phyloP scores from a whole-genome alignment of 768 basidiomycete genomes.

The Boletellus emodensis region DNA sequence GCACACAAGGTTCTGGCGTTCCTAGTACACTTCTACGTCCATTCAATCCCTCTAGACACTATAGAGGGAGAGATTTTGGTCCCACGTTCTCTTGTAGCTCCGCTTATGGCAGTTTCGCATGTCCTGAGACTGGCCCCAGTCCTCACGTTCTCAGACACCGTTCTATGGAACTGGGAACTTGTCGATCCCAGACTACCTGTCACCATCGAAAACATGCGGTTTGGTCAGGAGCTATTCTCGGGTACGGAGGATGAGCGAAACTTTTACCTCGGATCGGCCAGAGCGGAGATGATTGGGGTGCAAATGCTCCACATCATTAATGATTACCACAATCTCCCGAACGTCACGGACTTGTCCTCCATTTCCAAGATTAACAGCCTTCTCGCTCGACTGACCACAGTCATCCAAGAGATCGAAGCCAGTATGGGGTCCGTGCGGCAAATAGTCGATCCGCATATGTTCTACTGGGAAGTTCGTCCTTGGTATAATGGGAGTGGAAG shows the following conservation, averaged over 20 bases:
- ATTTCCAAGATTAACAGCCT: conserved; percentile 69
- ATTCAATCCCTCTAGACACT: conserved; percentile 57
- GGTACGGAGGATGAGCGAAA: conserved; percentile 76
- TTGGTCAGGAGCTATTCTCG: conserved; percentile 70
- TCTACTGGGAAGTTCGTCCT: conserved; percentile 87
- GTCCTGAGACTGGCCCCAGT: conserved; percentile 86
- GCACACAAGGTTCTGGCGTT: conserved; percentile 89
- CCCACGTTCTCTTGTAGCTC: conserved; percentile 73
- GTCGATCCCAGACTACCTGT: conserved; percentile 54
- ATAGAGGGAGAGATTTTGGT: conserved; percentile 47
- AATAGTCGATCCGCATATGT: conserved; percentile 76
- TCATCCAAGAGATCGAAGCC: conserved; percentile 72
- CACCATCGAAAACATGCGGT: conserved; percentile 69
- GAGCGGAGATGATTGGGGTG: conserved; percentile 81
- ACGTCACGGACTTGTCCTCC: conserved; percentile 56
- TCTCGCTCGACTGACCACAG: conserved; percentile 58
- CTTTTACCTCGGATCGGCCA: conserved; percentile 84
- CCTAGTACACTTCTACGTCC: conserved; percentile 86
- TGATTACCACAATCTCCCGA: conserved; percentile 75
- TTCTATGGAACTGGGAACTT: conserved; percentile 87
- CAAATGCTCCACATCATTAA: conserved; percentile 85
- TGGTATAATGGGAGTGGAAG: conserved; percentile 87
- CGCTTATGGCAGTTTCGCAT: conserved; percentile 71
- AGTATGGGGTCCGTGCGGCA: conserved; percentile 67
- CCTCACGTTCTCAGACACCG: conserved; percentile 93